A percentile compares a stretch with the other conserved stretches of the same genome.
These are phyloP conservation scores for Cladosporium colombiae DNA, from an alignment of 2,329 filamentous ascomycete genomes.

Conservation along the genomic window DNA sequence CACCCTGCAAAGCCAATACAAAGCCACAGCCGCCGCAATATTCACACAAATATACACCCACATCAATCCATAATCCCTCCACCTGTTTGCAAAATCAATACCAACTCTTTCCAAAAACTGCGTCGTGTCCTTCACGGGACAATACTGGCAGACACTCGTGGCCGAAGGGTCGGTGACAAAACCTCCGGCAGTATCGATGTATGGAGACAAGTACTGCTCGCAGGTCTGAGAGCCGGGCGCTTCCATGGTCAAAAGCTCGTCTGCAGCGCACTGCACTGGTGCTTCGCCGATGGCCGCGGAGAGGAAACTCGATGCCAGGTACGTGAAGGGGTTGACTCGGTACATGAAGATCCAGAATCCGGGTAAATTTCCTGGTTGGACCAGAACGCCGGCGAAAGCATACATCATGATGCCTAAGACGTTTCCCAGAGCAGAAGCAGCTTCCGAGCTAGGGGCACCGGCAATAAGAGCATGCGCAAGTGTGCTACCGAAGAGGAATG, in stretches of 20 bases:
- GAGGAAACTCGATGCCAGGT: constrained; percentile 48
- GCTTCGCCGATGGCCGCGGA: constrained; percentile 43
- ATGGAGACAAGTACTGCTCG: constrained; percentile 44
- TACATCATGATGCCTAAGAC: constrained; percentile 43
- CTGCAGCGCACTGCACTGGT: constrained; percentile 47
- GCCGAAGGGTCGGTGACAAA: constrained; percentile 43
- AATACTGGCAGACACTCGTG: constrained; percentile 50
- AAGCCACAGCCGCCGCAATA: constrained; percentile 54
- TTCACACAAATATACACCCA: constrained; percentile 67
- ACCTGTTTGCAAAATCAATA: constrained; percentile 52
- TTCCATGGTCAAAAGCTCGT: constrained; percentile 42
- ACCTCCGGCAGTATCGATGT: constrained; percentile 39
- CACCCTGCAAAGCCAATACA: constrained; percentile 65
- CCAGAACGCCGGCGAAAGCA: constrained; percentile 56
- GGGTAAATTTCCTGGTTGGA: constrained; percentile 56
- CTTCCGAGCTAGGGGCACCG: constrained; percentile 65
- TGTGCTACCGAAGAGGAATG: constrained; percentile 69
- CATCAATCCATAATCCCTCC: constrained; percentile 69
- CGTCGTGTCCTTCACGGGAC: constrained; percentile 45
- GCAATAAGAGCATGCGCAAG: constrained; percentile 73
- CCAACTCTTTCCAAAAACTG: constrained; percentile 44
- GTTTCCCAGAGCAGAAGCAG: constrained; percentile 59
- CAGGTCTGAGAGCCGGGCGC: constrained; percentile 41
- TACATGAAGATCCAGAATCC: constrained; percentile 78
- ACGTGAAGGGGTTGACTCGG: constrained; percentile 64